Evolutionary conservation across 768 basidiomycete genomes (phyloP), one percentile per base, ranked within the genome.

Genomic region (Naganishia kalamii): DNA sequence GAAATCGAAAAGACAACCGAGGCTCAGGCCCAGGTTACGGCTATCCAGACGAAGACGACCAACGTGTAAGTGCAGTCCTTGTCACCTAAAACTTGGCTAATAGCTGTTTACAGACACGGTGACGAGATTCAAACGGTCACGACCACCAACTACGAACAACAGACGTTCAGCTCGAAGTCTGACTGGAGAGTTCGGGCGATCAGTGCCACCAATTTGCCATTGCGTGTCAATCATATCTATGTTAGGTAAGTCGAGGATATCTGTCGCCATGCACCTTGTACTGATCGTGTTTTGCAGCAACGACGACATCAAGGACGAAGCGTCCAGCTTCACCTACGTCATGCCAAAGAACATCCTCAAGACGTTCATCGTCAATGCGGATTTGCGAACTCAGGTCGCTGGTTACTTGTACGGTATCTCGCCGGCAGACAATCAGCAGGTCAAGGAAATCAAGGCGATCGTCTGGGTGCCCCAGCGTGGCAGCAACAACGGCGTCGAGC

Each of bases 131-230:
- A 92, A 77, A 90, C 90, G 1, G 87, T 93, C 6, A 99, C 96
- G 2, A 99, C 94, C 0, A 96, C 96, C 68, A 92, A 90, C 75
- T 99, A 99, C 77, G 96, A 96, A 79, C 92, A 97, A 74, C 89
- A 92, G 74, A 88, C 92, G n/a, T 99, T 99, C 82, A 93, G 90
- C 79, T 90, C 88, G 81, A 98, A 99, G 82, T 97, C 96, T 4
- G 96, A 99, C 78, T 99, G 96, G 96, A 91, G 96, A 72, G 90
- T 97, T 33, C 88, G 96, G 68, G 96, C 96, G 35, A 98, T 99
- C 73, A 93, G 92, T 17, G 89, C 96, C 0, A 98, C 93, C 23
- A 93, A 99, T 78, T 84, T 99, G 49, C 86, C 94, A 4, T 86
- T 99, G 67, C 91, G 96, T 74, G 83, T 98, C 66, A 93, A 98